Percentiles rank a stretch among this genome's conserved stretches.
phyloP scores from a whole-genome alignment of 2,329 filamentous ascomycete genomes.

The Chalaropsis ovoidea region DNA sequence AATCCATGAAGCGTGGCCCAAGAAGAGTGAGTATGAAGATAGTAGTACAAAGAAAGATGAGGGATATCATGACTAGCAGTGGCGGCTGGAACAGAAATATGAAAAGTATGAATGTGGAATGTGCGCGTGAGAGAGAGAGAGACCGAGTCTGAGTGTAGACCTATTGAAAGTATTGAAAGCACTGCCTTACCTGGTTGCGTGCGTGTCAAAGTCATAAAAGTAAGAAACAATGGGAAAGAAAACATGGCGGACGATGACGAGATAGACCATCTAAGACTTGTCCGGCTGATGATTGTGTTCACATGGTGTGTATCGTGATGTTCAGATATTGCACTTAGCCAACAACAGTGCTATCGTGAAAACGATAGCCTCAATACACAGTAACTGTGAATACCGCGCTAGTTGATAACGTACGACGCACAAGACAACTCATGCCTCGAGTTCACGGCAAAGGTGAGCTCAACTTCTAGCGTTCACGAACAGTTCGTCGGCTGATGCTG shows the following conservation, averaged over 20 bases:
- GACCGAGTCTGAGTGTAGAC: too few species aligned
- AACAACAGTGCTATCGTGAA: neutral
- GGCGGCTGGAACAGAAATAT: conserved; percentile 6
- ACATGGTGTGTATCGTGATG: neutral
- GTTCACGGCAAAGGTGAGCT: conserved; percentile 28
- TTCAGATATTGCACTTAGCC: neutral
- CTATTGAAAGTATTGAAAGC: too few species aligned
- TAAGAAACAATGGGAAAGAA: neutral
- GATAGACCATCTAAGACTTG: too few species aligned
- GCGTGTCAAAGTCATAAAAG: neutral
- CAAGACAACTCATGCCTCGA: conserved; percentile 24
- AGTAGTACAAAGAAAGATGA: conserved; percentile 20
- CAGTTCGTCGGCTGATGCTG: conserved; percentile 37
- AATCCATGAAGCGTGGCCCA: neutral
- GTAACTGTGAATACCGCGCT: neutral
- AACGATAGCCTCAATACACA: neutral
- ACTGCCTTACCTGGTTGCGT: too few species aligned
- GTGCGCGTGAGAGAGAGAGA: neutral
- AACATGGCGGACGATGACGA: neutral
- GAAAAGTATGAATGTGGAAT: neutral
- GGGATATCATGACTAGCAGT: conserved; percentile 22
- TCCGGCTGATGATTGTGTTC: too few species aligned
- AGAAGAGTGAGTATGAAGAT: neutral
- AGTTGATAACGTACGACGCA: conserved; percentile 33
- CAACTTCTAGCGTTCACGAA: conserved; percentile 30